These are phyloP conservation scores for Phragmites australis DNA, from an alignment of 176 grass and related monocot genomes.

Conservation along the genomic window DNA sequence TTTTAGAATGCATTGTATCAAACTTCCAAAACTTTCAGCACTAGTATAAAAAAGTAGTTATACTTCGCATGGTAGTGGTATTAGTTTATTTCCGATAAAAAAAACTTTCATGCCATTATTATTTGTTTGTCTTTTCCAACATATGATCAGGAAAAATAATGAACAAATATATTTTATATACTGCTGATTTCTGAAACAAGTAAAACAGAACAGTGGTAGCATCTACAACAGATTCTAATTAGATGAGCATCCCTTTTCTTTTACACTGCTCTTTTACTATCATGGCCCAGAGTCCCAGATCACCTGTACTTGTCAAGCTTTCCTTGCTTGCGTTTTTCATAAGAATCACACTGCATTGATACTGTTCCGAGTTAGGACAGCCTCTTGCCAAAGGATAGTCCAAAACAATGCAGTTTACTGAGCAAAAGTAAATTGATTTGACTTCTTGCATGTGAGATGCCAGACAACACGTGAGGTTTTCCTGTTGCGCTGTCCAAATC, in stretches of 20 bases:
- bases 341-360: constrained; percentile 4
- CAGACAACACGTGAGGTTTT: constrained; percentile 40
- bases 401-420: constrained; percentile 42
- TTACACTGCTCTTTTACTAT: not conserved
- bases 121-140: not conserved
- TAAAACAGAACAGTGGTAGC: not conserved
- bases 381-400: constrained; percentile 28
- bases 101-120: not conserved
- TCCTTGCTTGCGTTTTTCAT: not conserved
- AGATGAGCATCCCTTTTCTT: not conserved
- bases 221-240: not conserved
- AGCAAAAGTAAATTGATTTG: constrained; percentile 59
- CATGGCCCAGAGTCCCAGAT: not conserved
- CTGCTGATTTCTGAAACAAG: not conserved
- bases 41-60: not conserved
- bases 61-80: not conserved
- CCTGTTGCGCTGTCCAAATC: constrained; percentile 51
- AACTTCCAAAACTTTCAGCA: not conserved
- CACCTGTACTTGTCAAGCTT: constrained; percentile 15
- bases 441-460: constrained; percentile 57
- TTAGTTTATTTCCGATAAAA: not conserved
- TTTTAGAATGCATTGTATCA: not conserved
- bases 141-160: not conserved
- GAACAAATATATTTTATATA: not conserved
- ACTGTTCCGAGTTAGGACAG: constrained; percentile 29